These are phyloP conservation scores for Psidium guajava DNA, from an alignment of 345 rosid species.

Conservation along the genomic window DNA sequence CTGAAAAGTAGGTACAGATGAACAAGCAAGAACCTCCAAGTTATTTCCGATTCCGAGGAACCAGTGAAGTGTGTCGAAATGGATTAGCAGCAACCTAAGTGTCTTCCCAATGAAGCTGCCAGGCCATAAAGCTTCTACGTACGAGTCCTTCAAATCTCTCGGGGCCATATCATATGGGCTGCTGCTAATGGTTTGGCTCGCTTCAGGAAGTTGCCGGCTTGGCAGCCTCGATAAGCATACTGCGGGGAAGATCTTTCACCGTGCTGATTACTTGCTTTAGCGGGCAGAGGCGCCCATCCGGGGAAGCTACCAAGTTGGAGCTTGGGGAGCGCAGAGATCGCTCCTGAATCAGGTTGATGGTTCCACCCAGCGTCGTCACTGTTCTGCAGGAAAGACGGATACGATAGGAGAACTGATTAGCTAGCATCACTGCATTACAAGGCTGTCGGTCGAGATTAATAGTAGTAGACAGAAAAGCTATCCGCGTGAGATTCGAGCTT, in stretches of 20 bases:
- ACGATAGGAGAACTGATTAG: not conserved
- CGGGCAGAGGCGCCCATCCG: not conserved
- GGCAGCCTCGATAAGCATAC: constrained; percentile 10
- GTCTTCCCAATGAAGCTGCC: not conserved
- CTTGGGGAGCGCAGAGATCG: not conserved
- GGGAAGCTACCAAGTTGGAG: not conserved
- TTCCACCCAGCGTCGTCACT: constrained; percentile 11
- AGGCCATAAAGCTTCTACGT: not conserved
- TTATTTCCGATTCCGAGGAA: not conserved
- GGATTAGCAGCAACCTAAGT: not conserved
- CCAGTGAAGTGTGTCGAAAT: not conserved
- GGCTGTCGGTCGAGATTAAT: not conserved
- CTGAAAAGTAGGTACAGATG: not conserved
- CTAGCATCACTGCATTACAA: not conserved
- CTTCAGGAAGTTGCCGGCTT: constrained; percentile 5
- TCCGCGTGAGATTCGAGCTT: not conserved
- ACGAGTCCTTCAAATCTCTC: not conserved
- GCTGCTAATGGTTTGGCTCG: constrained; percentile 8
- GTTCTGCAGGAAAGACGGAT: constrained; percentile 11
- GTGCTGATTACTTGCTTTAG: not conserved
- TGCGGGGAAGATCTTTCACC: constrained; percentile 9
- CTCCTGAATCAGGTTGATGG: constrained; percentile 11
- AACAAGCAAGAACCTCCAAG: not conserved
- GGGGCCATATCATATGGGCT: constrained; percentile 2
- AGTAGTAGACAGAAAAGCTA: not conserved